Evolutionary conservation across 1,284 basidiomycete species (phyloP), one percentile per base, ranked within the genome.

Genomic region (Coniferiporia weirii): DNA sequence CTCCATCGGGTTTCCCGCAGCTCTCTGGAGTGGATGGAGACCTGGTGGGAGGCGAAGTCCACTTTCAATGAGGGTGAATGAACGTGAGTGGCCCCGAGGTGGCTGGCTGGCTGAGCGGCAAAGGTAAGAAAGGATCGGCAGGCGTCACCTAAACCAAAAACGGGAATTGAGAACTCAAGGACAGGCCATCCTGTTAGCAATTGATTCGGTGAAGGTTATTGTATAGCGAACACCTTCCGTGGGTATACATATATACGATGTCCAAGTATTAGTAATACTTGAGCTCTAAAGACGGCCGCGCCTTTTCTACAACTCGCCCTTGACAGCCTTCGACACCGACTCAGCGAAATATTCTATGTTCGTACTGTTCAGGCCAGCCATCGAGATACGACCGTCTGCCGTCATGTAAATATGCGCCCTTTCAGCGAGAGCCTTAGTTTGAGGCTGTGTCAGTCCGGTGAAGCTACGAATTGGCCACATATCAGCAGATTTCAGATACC

Each of bases 401-500:
- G 91, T 93, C 89, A 93, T 89, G 79, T 98, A 99, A 68, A 99
- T 85, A 73, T 96, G 92, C 15, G 93, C 93, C 73, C 93, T 92
- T 70, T 96, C 85, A 44, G 95, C 91, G 60, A 99, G 81, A 17
- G 80, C 81, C 68, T 91, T 90, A 67, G 93, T 94, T 72, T 98
- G 96, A 48, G 84, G 80, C 44, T 88, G 79, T 60, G 83, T 88
- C 65, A 96, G 73, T 38, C 94, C 94, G 60, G 94, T 96, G 79
- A 93, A 96, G 71, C 89, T 93, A 72, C 54, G 50, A 57, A 3
- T 36, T 22, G 45, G 27, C 9, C 13, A 8, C 22, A 15, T 17
- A 17, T 56, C 52, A 47, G 51, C 17, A 9, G 19, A 13, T 56
- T 36, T 54, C 63, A 59, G 69, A 46, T 59, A 48, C 55, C 52